These are phyloP conservation scores for Amaranthus hypochondriacus DNA, from an alignment of 148 eudicot genomes.

Conservation along the genomic window DNA sequence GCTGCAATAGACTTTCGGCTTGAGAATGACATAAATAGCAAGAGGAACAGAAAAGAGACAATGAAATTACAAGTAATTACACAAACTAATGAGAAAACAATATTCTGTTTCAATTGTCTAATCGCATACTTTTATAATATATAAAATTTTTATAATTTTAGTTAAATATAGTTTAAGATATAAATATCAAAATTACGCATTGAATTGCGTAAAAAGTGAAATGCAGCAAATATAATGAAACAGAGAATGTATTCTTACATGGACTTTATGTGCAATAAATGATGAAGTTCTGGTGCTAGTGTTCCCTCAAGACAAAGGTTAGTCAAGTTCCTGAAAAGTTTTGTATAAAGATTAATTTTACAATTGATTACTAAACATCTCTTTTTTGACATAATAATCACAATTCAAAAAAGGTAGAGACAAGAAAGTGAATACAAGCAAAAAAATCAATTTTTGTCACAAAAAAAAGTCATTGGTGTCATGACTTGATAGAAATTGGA, in stretches of 20 bases:
- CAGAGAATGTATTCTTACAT: slow-evolving; percentile 44
- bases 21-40: not conserved
- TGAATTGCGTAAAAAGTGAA: no score
- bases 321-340: slow-evolving; percentile 56
- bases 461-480: not conserved
- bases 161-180: no score
- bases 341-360: not conserved
- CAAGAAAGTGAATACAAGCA: not conserved
- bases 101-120: not conserved
- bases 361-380: not conserved
- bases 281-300: slow-evolving; percentile 59
- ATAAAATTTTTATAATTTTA: no score
- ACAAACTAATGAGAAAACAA: not conserved
- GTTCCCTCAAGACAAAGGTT: slow-evolving; percentile 76
- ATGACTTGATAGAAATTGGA: no score
- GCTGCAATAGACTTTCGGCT: slow-evolving; percentile 37
- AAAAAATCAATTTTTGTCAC: not conserved
- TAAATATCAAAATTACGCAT: no score
- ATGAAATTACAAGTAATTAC: not conserved
- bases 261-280: slow-evolving; percentile 47
- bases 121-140: no score
- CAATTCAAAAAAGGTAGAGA: not conserved
- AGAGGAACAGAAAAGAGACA: slow-evolving; percentile 6
- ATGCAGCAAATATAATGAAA: no score
- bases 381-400: not conserved